Evolutionary conservation across 2,329 filamentous ascomycete genomes (phyloP), one percentile per base, ranked within the genome.

Genomic region (Colletotrichum incanum): DNA sequence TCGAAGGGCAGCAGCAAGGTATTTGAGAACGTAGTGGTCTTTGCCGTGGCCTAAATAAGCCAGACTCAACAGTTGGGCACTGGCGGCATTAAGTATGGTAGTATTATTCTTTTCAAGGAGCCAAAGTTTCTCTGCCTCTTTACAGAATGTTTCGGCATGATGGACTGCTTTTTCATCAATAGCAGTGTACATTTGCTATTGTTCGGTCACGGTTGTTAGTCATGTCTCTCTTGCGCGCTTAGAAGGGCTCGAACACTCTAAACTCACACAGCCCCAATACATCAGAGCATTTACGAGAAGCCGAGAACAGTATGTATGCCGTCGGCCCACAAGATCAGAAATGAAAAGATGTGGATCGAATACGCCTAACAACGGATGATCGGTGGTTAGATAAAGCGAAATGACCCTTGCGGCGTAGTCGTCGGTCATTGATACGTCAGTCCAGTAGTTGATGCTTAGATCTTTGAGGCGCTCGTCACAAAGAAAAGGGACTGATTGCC

Each of bases 311-410:
- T 78, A 79, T 0, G 74, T 71, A 3, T 64, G 55, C 18, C 69
- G 65, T 5, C 75, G 65, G 18, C 68, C 61, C 3, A 80, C 69
- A 2, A 84, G 73, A 64, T 83, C 79, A 12, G 74, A 59, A 18
- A 84, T 69, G 52, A 84, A 82, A 0, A 82, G 71, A 26, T 76
- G 23, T 0, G 82, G 72, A 34, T 82, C 76, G 52, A 84, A 84
- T 0, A 77, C 65, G 1, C 80, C 81, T 16, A 84, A 71, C 1
- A 84, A 75, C 0, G 82, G 81, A 62, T 84, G 80, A 16, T 85
- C 82, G 1, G 81, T 83, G 62, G 77, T 74, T 6, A 83, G 70
- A 52, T 84, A 83, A 1, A 80, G 67, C 2, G 81, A 83, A n/a
- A 84, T 80, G 28, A 76, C 74, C 14, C 74, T 76, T 2, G 78